Base-by-base conservation (phyloP, 2,329 filamentous ascomycete genomes). In the Fusarium domesticum region DNA sequence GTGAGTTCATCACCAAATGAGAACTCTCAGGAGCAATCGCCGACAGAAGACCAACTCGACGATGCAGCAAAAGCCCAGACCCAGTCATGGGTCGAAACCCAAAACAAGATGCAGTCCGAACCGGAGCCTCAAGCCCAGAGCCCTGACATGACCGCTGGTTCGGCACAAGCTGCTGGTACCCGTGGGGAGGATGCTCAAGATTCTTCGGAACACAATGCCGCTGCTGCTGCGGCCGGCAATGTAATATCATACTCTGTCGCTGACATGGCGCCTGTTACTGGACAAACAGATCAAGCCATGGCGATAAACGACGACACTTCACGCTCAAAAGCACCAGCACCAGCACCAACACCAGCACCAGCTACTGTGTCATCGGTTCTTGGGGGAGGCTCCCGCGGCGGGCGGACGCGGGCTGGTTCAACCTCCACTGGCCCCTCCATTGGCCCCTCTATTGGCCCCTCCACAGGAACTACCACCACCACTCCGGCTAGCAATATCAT, bases 401-500 rank as follows among this genome's bases (percentile, higher is more conserved):
- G 47, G 42, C 42, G 16, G 18, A 23, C 37, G 35, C 34, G 49
- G 47, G 44, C 47, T 53, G 52, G 39, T 43, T 53, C 54, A 42
- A 42, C 53, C 53, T 54, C 45, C 44, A 42, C 48, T 39, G 32
- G 36, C 37, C 35, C 36, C 34, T 37, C 45, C 42, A 57, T 53
- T 51, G 42, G 44, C 37, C 35, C 36, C 34, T 37, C 45, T 40
- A 57, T 53, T 51, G 42, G 44, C 43, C 53, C 47, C 50, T 51
- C 47, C 36, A 43, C 35, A 39, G 30, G 37, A 35, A 39, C 35
- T n/a, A n/a, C n/a, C 45, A 37, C 56, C 51, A 52, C 54, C 46
- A 47, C 53, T 39, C 30, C 49, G 49, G 49, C 47, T 54, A 42
- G 52, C 45, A 54, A 57, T 48, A 42, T 53, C 42, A 55, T 54